Evolutionary conservation across 2,329 filamentous ascomycete genomes (phyloP).

Genomic region (Epichloe gansuensis): DNA sequence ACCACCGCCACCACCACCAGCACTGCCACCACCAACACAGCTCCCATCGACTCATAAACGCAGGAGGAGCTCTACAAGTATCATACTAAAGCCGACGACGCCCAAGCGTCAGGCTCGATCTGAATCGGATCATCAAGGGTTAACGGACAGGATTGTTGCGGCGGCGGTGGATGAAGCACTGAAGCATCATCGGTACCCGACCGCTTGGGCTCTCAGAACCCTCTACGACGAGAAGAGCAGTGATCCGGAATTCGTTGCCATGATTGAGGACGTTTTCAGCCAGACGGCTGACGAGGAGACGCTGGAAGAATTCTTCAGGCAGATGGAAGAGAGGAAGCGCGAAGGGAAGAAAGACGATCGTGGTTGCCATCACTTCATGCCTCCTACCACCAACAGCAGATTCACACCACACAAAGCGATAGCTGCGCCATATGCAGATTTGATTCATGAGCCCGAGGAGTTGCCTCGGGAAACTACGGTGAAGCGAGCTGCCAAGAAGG

Average conservation of each 20-base stretch:
- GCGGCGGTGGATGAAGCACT: slow-evolving; percentile 47
- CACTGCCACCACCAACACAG: slow-evolving; percentile 1
- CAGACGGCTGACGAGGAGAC: slow-evolving; percentile 44
- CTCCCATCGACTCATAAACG: background rate
- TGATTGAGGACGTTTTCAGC: slow-evolving; percentile 46
- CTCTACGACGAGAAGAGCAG: slow-evolving; percentile 46
- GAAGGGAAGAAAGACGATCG: slow-evolving; percentile 42
- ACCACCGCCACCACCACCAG: slow-evolving; percentile 10
- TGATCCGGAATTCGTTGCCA: slow-evolving; percentile 39
- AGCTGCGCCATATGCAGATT: slow-evolving; percentile 35
- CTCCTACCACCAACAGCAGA: slow-evolving; percentile 30
- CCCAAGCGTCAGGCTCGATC: slow-evolving; percentile 9
- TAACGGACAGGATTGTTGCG: slow-evolving; percentile 42
- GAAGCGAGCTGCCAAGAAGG: slow-evolving; percentile 24
- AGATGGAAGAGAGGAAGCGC: slow-evolving; percentile 42
- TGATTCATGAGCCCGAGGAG: slow-evolving; percentile 22
- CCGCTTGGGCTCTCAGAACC: slow-evolving; percentile 47
- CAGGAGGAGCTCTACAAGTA: slow-evolving; percentile 6
- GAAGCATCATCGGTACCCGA: slow-evolving; percentile 44
- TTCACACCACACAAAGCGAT: slow-evolving; percentile 33
- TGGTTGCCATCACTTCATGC: slow-evolving; percentile 42
- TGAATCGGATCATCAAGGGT: slow-evolving; percentile 27
- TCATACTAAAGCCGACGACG: slow-evolving; percentile 7
- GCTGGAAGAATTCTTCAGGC: slow-evolving; percentile 36
- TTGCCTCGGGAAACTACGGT: slow-evolving; percentile 6